phyloP scores from a whole-genome alignment of 2,329 filamentous ascomycete genomes.

The Epichloe scottii region DNA sequence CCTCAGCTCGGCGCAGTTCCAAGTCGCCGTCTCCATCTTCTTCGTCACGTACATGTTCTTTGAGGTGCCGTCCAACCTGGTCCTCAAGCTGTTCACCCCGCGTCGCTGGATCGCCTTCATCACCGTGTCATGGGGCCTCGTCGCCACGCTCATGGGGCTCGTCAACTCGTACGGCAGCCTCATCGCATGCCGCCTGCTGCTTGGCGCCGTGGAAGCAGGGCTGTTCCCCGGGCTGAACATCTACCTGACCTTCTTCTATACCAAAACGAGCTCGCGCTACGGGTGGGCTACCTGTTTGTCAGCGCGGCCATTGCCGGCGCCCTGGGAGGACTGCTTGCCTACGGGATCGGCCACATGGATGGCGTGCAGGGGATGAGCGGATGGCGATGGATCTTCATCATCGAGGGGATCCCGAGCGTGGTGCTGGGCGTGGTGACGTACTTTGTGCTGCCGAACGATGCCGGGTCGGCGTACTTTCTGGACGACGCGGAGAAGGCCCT shows the following conservation, averaged over 20 bases:
- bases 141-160: slow-evolving; percentile 59
- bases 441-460: slow-evolving; percentile 24
- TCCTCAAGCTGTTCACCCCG: slow-evolving; percentile 50
- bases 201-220: slow-evolving; percentile 57
- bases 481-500: slow-evolving; percentile 50
- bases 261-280: slow-evolving; percentile 58
- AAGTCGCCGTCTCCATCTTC: slow-evolving; percentile 53
- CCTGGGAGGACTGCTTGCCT: slow-evolving; percentile 60
- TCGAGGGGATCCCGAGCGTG: slow-evolving; percentile 34
- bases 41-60: slow-evolving; percentile 53
- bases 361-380: slow-evolving; percentile 50
- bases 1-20: slow-evolving; percentile 52
- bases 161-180: slow-evolving; percentile 52
- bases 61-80: slow-evolving; percentile 53
- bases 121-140: slow-evolving; percentile 50
- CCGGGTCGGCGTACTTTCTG: slow-evolving; percentile 46
- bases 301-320: slow-evolving; percentile 59
- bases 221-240: slow-evolving; percentile 57
- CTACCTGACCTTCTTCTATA: slow-evolving; percentile 68
- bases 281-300: slow-evolving; percentile 63
- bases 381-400: slow-evolving; percentile 61
- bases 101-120: slow-evolving; percentile 54
- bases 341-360: slow-evolving; percentile 61
- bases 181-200: slow-evolving; percentile 54
- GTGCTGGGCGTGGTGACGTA: slow-evolving; percentile 22